Base-by-base conservation (phyloP, 192 early-diverging fungal genomes). In the Dissophora globulifera region DNA sequence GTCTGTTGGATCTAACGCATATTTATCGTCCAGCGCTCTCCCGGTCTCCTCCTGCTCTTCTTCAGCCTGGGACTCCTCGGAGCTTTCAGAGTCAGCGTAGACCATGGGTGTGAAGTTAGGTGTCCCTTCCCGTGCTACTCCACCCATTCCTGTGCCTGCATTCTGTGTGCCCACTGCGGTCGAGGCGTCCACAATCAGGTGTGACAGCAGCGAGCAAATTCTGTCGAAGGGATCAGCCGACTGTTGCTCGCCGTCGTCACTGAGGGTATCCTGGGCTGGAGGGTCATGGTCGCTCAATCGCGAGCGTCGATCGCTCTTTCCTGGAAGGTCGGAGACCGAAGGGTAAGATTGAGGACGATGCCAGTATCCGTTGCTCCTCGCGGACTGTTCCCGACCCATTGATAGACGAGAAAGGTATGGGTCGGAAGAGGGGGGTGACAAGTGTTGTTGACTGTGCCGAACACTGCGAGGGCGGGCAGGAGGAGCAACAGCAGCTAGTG, bases 151-250 rank as follows among this genome's bases (percentile, higher is more conserved):
- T 17, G 32, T 57, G 31, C 55, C 63, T 7, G 52, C 15, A 2
- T 60, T 42, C n/a, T 3, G 2, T 38, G 40, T 42, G 26, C 69
- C 65, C 3, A 78, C 75, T 0, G 80, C 80, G 3, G 68, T 70
- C 6, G 69, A 58, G 0, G 80, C 80, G 43, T 82, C 80, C 35
- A 45, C 47, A 8, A 82, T 55, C 6, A 82, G 50, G 20, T 67
- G 58, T 3, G 48, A 52, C 3, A 82, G 25, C 11, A 78, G 23
- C 0, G 51, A 59, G 26, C 52, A 62, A 50, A 82, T 82, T n/a
- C 75, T 48, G 13, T 67, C 63, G 25, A 78, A 82, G 1, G 74
- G 16, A 1, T 50, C 57, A 41, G 58, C 55, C 3, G 61, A 60
- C n/a, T 81, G 67, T 2, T 25, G 31, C 7, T 63, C 60, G n/a